Evolutionary conservation across 345 rosid genomes (phyloP).

Genomic region (Citrus sp.): DNA sequence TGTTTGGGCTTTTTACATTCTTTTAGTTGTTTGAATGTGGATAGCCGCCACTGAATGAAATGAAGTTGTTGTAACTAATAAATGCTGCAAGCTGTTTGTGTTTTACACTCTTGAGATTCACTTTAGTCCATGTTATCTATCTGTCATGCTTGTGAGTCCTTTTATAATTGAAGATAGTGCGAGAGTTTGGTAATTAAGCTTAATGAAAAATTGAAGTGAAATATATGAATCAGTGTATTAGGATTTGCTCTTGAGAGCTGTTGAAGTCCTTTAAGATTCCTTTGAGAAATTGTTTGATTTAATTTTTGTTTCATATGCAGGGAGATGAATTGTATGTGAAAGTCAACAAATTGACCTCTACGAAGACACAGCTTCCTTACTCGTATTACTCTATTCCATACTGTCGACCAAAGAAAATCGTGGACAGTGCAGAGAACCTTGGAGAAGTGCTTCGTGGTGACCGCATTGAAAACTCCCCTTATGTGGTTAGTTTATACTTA

Average conservation of each 20-base stretch:
- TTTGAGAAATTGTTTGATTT: neutral
- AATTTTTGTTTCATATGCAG: constrained; percentile 31
- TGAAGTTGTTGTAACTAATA: neutral
- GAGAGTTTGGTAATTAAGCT: neutral
- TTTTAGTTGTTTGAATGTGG: neutral
- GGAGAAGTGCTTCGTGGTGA: constrained; percentile 99
- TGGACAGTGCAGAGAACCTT: constrained; percentile 95
- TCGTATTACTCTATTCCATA: constrained; percentile 76
- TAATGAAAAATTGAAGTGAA: neutral
- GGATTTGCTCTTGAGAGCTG: neutral
- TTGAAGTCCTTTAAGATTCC: neutral
- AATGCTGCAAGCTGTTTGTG: neutral
- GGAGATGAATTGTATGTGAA: constrained; percentile 78
- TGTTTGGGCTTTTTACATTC: neutral
- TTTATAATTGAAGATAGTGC: neutral
- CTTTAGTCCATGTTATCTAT: neutral
- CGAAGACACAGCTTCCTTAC: constrained; percentile 92
- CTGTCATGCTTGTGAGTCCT: neutral
- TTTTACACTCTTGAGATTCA: neutral
- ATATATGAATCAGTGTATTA: neutral
- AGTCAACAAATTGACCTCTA: constrained; percentile 90
- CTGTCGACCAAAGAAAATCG: constrained; percentile 63
- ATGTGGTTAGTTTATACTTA: constrained; percentile 45
- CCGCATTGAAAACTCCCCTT: constrained; percentile 89
- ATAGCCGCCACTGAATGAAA: neutral